Conservation (phyloP, 176 grass and related monocot genomes). For the Oryza glaberrima region DNA sequence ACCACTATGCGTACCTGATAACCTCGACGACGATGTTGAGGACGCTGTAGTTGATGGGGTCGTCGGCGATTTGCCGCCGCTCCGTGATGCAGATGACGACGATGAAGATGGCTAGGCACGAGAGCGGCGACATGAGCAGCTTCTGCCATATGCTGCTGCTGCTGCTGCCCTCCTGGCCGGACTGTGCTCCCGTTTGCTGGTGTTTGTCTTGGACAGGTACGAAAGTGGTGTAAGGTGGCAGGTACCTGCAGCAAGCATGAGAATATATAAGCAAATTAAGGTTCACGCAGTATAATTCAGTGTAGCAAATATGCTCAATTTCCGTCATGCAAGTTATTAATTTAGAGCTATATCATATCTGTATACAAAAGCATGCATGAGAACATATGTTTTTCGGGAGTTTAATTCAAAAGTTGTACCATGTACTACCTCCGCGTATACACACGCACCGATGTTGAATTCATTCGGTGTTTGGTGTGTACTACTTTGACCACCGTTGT, state of each 20-base stretch:
- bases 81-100: conserved; percentile 72
- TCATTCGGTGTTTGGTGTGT: too few relatives aligned
- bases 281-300: too few relatives aligned
- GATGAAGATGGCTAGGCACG: conserved; percentile 57
- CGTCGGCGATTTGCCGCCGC: conserved; percentile 49
- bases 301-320: too few relatives aligned
- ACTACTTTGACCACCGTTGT: too few relatives aligned
- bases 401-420: too few relatives aligned
- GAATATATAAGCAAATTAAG: too few relatives aligned
- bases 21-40: conserved; percentile 70
- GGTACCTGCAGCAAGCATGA: conserved; percentile 48
- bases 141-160: conserved; percentile 37
- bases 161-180: conserved; percentile 5
- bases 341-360: too few relatives aligned
- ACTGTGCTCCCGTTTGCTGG: not conserved
- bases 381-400: too few relatives aligned
- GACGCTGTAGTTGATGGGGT: conserved; percentile 70
- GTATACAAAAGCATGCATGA: too few relatives aligned
- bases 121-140: conserved; percentile 60
- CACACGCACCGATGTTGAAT: too few relatives aligned
- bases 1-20: conserved; percentile 41
- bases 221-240: conserved; percentile 72
- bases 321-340: too few relatives aligned
- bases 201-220: conserved; percentile 23
- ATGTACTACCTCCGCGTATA: too few relatives aligned